phyloP scores from a whole-genome alignment of 2,329 filamentous ascomycete species.

The Clonostachys sp. region DNA sequence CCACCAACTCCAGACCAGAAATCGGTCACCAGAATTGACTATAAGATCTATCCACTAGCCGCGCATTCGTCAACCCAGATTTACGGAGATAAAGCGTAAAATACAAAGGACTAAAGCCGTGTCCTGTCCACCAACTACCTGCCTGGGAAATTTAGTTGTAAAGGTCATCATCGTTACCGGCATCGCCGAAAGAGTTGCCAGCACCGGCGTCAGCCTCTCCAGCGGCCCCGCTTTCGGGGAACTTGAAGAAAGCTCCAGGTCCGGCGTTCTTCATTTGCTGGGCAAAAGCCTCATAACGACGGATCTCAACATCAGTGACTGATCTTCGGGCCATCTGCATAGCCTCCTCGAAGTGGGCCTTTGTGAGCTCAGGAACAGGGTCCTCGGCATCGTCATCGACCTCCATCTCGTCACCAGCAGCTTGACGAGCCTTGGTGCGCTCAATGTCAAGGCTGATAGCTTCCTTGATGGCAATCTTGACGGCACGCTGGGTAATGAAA shows the following conservation, averaged over 20 bases:
- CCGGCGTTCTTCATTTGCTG: constrained; percentile 99
- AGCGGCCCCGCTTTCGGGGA: constrained; percentile 69
- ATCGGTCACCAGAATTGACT: constrained; percentile 13
- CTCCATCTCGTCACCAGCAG: constrained; percentile 73
- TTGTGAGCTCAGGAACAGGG: constrained; percentile 91
- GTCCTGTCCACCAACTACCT: constrained; percentile 6
- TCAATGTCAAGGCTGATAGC: constrained; percentile 86
- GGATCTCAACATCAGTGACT: constrained; percentile 94
- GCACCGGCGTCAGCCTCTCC: constrained; percentile 57
- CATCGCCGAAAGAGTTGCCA: constrained; percentile 70
- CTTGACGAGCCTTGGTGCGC: constrained; percentile 84
- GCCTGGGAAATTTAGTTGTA: constrained; percentile 69
- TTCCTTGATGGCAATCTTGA: constrained; percentile 99
- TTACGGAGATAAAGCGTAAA: constrained; percentile 36
- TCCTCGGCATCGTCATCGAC: constrained; percentile 73
- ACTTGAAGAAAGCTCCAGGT: constrained; percentile 96
- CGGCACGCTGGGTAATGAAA: constrained; percentile 96
- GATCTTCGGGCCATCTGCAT: constrained; percentile 94
- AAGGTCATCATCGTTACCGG: constrained; percentile 91
- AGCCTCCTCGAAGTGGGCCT: constrained; percentile 96
- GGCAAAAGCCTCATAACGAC: constrained; percentile 95
- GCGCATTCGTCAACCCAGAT: constrained; percentile 18
- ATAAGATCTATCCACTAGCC: constrained; percentile 12
- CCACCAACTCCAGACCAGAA: constrained; percentile 13
- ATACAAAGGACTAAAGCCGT: constrained; percentile 26